Base-by-base conservation (phyloP, 371 early-diverging fungal genomes). In the Lichtheimia hyalospora region DNA sequence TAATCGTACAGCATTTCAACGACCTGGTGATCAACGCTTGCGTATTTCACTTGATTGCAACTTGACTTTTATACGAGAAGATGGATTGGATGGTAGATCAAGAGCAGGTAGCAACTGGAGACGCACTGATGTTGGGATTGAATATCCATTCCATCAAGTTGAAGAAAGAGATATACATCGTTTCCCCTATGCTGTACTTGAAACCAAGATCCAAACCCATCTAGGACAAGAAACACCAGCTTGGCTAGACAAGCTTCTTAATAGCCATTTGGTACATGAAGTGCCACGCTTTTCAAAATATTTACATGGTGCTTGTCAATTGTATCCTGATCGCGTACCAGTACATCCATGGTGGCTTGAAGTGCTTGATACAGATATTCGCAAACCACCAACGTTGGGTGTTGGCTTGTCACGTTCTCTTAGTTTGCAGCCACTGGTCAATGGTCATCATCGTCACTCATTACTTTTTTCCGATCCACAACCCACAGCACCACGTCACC, bases 231-330 rank as follows among this genome's bases (percentile, higher is more conserved):
- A 89, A 57, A 89, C 93, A 0, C 97, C 98, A 2, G 79, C 84
- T 49, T 99, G 99, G 99, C 92, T 98, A 18, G 76, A 85, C 4
- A 87, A 91, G 18, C 81, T 99, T 28, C 82, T 96, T 62, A 84
- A 88, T 34, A 87, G 89, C 57, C 90, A 94, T 63, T 73, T 98
- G 57, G 97, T 98, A 12, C 92, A 96, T 71, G 96, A 95, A 54
- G 97, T 98, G 8, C 97, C 98, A 55, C 96, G 96, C 64, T 99
- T 99, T 79, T 93, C 94, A 56, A 99, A 99, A 75, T 99, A 95
- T 79, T 84, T 97, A 49, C 99, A 99, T 74, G 99, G 99, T 51
- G 90, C 97, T 3, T 91, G 93, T 12, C 83, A 95, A 46, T 84
- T 97, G 42, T 93, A 92, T 60, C 68, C 72, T 40, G 77, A 84